phyloP scores from a whole-genome alignment of 2,329 filamentous ascomycete species.

The Monilinia polystroma region DNA sequence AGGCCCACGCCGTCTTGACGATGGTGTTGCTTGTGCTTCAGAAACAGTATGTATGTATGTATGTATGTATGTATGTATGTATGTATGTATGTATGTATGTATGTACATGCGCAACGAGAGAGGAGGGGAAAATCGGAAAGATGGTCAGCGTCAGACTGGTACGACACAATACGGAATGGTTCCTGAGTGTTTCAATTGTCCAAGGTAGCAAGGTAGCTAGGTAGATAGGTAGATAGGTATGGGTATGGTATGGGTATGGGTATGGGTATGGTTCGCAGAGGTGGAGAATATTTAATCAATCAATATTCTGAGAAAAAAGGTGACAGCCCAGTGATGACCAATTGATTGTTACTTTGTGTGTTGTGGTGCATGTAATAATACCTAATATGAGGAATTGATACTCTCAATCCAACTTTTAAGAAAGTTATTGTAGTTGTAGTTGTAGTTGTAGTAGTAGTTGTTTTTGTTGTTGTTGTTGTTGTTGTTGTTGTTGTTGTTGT shows the following conservation, averaged over 20 bases:
- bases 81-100: too few species aligned
- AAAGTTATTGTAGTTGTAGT: too few species aligned
- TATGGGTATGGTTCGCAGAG: neutral
- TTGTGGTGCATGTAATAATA: neutral
- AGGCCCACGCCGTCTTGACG: constrained; percentile 23
- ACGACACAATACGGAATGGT: neutral
- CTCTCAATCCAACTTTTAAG: neutral
- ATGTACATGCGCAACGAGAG: constrained; percentile 27
- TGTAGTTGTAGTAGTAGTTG: too few species aligned
- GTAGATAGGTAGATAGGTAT: neutral
- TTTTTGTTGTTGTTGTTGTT: too few species aligned
- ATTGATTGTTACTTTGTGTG: neutral
- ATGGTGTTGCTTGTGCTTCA: constrained; percentile 20
- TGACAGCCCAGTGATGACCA: neutral
- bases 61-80: too few species aligned
- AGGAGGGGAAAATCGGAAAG: constrained; percentile 5
- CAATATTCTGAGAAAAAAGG: constrained; percentile 5
- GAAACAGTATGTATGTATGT: constrained; percentile 9
- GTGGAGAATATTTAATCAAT: neutral
- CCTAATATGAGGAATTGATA: neutral
- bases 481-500: too few species aligned
- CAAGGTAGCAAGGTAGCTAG: too few species aligned
- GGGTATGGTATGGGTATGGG: too few species aligned
- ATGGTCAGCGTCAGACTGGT: constrained; percentile 9
- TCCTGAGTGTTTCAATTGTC: neutral